Evolutionary conservation across 1,284 basidiomycete species (phyloP).

Genomic region (Uromyces viciae-fabae): DNA sequence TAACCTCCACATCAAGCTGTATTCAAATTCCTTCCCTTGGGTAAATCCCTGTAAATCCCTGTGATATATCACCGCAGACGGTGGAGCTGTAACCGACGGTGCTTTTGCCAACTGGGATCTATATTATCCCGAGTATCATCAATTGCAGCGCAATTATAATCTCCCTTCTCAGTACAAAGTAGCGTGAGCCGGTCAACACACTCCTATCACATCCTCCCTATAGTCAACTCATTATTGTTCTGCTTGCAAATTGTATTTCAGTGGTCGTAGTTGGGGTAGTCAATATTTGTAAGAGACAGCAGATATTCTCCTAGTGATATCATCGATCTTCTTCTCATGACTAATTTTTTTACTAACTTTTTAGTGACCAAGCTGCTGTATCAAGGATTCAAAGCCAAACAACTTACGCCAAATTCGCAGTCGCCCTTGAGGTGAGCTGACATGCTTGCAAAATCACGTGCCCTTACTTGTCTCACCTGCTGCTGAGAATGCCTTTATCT

Average conservation of each 20-base stretch:
- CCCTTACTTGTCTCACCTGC: too few species aligned
- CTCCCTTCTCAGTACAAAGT: slow-evolving; percentile 19
- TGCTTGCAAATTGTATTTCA: background rate
- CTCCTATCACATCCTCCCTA: background rate
- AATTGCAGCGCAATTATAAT: slow-evolving; percentile 38
- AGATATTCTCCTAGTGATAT: background rate
- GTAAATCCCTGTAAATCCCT: background rate
- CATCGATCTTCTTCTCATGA: background rate
- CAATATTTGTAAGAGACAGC: slow-evolving; percentile 34
- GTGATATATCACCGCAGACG: background rate
- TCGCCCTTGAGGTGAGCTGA: slow-evolving; percentile 15
- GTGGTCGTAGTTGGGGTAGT: slow-evolving; percentile 36
- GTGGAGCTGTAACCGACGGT: slow-evolving; percentile 17
- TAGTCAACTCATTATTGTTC: background rate
- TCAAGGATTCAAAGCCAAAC: background rate
- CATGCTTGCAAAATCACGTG: background rate
- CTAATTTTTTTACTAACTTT: background rate
- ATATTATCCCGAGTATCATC: slow-evolving; percentile 36
- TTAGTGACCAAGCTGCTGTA: slow-evolving; percentile 5
- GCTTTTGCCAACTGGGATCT: slow-evolving; percentile 34
- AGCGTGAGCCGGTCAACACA: background rate
- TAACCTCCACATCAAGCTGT: background rate
- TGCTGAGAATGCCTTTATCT: background rate
- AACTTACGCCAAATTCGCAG: slow-evolving; percentile 19
- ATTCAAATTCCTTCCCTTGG: background rate